Conservation (phyloP, 768 basidiomycete species). For the Boletus vermiculosoides region DNA sequence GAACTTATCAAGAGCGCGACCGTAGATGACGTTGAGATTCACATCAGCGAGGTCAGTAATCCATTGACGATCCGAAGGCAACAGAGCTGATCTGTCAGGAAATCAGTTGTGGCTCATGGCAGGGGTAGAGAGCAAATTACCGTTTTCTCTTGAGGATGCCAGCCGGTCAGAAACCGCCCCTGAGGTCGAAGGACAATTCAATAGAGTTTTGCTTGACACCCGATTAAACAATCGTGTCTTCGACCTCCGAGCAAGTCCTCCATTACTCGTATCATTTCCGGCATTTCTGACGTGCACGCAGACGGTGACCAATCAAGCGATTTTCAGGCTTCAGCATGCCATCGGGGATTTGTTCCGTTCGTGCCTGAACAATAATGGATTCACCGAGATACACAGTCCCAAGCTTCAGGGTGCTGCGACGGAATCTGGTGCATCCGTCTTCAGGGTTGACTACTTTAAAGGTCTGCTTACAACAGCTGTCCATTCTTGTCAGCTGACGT, state of each 20-base stretch:
- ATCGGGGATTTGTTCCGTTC: slow-evolving; percentile 87
- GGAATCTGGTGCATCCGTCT: slow-evolving; percentile 94
- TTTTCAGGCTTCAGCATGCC: slow-evolving; percentile 90
- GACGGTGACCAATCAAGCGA: slow-evolving; percentile 94
- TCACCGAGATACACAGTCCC: slow-evolving; percentile 95
- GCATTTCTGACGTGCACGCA: slow-evolving; percentile 32
- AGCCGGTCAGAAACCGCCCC: slow-evolving; percentile 76
- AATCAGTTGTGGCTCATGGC: slow-evolving; percentile 77
- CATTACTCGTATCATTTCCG: background rate
- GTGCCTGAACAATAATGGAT: slow-evolving; percentile 69
- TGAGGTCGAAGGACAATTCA: slow-evolving; percentile 61
- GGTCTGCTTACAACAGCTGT: slow-evolving; percentile 37
- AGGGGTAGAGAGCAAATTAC: slow-evolving; percentile 74
- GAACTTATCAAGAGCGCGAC: slow-evolving; percentile 91
- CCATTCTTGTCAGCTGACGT: background rate
- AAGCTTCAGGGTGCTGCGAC: slow-evolving; percentile 97
- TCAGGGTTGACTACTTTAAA: slow-evolving; percentile 98
- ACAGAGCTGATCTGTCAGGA: background rate
- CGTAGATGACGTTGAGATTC: slow-evolving; percentile 83
- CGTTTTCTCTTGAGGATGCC: slow-evolving; percentile 93
- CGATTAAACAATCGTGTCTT: slow-evolving; percentile 92
- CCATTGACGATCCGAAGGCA: background rate
- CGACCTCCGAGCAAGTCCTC: slow-evolving; percentile 76
- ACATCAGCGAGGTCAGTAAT: slow-evolving; percentile 67
- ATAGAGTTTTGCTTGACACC: slow-evolving; percentile 86